These are phyloP conservation scores for Aspergillus sp. DNA, from an alignment of 2,329 filamentous ascomycete species.

Conservation along the genomic window DNA sequence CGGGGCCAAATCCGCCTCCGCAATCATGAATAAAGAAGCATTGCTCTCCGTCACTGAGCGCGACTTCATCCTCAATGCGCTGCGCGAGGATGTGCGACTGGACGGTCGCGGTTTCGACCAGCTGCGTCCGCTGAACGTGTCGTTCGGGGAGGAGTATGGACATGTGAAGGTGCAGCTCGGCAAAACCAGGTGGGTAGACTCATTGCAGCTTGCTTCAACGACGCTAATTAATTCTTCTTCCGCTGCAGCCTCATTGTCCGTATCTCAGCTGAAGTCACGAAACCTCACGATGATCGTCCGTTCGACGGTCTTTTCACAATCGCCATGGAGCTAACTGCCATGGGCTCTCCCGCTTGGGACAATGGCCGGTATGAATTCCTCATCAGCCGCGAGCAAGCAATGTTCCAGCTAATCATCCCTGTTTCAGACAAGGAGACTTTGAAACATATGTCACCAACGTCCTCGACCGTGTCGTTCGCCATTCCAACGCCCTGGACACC, in stretches of 20 bases:
- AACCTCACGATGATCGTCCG: constrained; percentile 82
- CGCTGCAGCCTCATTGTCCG: constrained; percentile 60
- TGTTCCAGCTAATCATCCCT: not conserved
- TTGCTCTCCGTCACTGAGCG: constrained; percentile 88
- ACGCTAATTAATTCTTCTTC: not conserved
- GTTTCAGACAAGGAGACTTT: constrained; percentile 74
- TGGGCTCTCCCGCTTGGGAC: constrained; percentile 89
- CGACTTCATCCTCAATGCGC: constrained; percentile 79
- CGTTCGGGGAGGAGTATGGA: constrained; percentile 88
- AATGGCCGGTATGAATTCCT: constrained; percentile 63
- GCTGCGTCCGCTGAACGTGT: constrained; percentile 74
- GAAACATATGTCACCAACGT: constrained; percentile 85
- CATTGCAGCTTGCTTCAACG: not conserved
- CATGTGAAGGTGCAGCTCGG: constrained; percentile 84
- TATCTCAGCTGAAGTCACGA: constrained; percentile 83
- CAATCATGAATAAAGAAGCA: constrained; percentile 83
- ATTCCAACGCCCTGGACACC: constrained; percentile 88
- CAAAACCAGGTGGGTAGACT: constrained; percentile 72
- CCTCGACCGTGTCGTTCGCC: constrained; percentile 90
- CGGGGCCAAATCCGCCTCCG: constrained; percentile 28
- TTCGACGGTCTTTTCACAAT: constrained; percentile 97
- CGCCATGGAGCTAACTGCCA: constrained; percentile 83
- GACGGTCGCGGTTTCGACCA: constrained; percentile 82
- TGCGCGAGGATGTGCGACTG: constrained; percentile 76
- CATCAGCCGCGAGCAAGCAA: not conserved